Base-by-base conservation (phyloP, 306 rosid genomes). In the Neltuma alba region DNA sequence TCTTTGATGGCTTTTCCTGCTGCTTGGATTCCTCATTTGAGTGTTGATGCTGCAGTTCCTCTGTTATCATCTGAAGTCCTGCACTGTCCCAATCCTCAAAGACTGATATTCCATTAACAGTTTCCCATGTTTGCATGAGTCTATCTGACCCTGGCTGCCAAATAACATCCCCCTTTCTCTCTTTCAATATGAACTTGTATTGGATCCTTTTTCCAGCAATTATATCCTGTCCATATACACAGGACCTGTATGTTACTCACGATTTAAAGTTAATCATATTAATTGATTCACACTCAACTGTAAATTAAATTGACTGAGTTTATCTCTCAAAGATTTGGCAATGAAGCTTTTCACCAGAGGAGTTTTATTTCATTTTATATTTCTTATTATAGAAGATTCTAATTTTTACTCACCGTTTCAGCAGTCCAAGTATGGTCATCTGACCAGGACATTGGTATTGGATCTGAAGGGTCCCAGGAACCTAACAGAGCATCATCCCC, bases 91-190 rank as follows among this genome's bases (percentile, higher is more conserved):
- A 92, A 76, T 92, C 93, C 81, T 89, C 93, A 54, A 41, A 82
- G 71, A 92, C 85, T 20, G 74, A 72, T 61, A 92, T 75, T 6
- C 23, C 70, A 31, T 81, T 86, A 70, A 61, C 36, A 10, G 89
- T 67, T 82, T 87, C 94, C 94, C 97, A 92, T 11, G 97, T 82
- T 50, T 86, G 79, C 50, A 92, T 36, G 67, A 82, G 61, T 77
- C 93, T 76, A 67, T 92, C 89, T 1, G 94, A 83, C 15, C 93
- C 97, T 30, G 97, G 94, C 66, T 88, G 94, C 97, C 97, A 92
- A 18, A n/a, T 25, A 63, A 88, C 33, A 3, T 83, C 72, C 83
- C 89, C 94, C 4, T 74, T 64, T 15, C 14, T 54, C 30, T 57
- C 84, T 65, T 86, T 82, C 38, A 92, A 77, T 45, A 92, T 36